These are phyloP conservation scores for Leccinum longicurvipes DNA, from an alignment of 768 basidiomycete genomes.

Conservation along the genomic window DNA sequence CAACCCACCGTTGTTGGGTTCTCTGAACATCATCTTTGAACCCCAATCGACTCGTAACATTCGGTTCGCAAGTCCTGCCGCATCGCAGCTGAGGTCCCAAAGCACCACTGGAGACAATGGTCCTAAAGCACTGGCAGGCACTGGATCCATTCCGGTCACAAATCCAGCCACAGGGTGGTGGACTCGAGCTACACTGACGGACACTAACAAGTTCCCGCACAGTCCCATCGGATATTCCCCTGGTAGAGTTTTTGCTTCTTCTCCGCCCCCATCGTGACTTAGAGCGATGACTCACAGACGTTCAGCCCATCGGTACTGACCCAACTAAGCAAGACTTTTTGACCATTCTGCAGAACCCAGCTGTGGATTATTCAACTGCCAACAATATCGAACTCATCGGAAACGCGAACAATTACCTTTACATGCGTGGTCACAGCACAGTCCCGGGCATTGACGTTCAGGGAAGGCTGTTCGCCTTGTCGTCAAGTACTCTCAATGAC, in stretches of 20 bases:
- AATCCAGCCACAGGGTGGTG: constrained; percentile 14
- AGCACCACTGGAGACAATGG: background rate
- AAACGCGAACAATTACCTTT: constrained; percentile 4
- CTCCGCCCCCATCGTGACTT: background rate
- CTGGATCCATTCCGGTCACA: constrained; percentile 4
- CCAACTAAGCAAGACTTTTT: background rate
- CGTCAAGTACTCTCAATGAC: background rate
- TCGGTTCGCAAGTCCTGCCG: constrained; percentile 7
- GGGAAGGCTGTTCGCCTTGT: background rate
- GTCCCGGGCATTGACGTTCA: constrained; percentile 7
- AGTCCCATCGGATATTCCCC: background rate
- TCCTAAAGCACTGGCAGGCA: background rate
- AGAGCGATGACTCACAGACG: background rate
- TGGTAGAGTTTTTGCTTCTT: background rate
- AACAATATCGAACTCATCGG: constrained; percentile 1
- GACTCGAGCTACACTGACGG: background rate
- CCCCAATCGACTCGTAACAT: constrained; percentile 11
- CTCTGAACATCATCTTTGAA: constrained; percentile 12
- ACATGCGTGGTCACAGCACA: constrained; percentile 12
- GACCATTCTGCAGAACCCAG: background rate
- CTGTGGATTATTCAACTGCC: background rate
- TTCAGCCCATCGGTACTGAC: constrained; percentile 8
- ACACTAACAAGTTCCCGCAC: constrained; percentile 3
- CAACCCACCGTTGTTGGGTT: constrained; percentile 1
- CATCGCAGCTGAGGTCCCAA: background rate